Evolutionary conservation across 2,329 filamentous ascomycete species (phyloP), one percentile per base, ranked within the genome.

Genomic region (Scedosporium aurantiacum): DNA sequence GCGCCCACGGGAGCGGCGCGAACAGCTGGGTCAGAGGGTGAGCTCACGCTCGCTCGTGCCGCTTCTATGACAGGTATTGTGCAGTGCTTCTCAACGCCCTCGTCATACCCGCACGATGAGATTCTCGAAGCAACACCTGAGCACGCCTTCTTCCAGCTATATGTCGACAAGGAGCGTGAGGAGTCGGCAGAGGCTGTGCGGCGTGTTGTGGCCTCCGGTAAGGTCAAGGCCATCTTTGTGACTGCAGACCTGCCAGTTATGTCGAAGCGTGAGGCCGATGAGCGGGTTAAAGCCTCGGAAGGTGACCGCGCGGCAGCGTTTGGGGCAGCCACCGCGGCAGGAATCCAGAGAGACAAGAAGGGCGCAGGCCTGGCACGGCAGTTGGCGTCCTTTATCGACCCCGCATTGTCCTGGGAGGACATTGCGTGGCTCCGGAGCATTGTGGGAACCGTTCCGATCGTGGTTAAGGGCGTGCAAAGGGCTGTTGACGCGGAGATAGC

Each of bases 391-490:
- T 64, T 63, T 37, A 65, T 65, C 37, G 64, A 65, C 28, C 55
- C 61, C 2, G 12, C n/a, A 3, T 12, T 63, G 2, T 52, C 28
- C 0, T 87, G 84, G 84, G 78, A 71, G 1, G 77, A 79, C 12
- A 78, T 83, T 37, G 72, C 75, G 0, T 83, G 79, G 79, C 67
- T 83, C 43, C 70, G 76, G 21, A 69, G 71, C 14, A 69, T 75
- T n/a, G 81, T 78, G 0, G 32, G 32, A 14, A 73, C 72, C 55
- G 73, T 82, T 70, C 72, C 79, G 61, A 79, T 79, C 56, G 78
- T 75, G 74, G 63, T 76, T 50, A 78, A 79, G 63, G 77, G 77
- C 0, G 69, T 78, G 16, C 69, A 77, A 43, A 71, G 72, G 10
- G 71, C 73, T 2, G 73, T 76, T n/a, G 76, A 79, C 52, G 74